These are phyloP conservation scores for Curvularia spicifera DNA, from an alignment of 2,329 filamentous ascomycete genomes.

Conservation along the genomic window DNA sequence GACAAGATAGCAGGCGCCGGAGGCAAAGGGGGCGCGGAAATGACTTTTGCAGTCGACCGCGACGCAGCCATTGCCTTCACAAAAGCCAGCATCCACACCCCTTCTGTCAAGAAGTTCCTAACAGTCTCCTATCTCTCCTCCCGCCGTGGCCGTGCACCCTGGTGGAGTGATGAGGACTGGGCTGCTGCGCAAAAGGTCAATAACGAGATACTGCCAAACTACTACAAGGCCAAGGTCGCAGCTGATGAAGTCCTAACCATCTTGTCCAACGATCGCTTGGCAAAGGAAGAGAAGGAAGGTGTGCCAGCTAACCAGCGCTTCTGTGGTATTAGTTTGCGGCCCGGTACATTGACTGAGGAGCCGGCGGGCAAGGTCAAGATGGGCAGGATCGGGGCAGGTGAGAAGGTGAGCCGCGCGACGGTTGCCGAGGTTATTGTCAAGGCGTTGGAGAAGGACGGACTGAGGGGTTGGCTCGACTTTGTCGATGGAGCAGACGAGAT, in stretches of 20 bases:
- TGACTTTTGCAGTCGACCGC: conserved; percentile 61
- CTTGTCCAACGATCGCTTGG: conserved; percentile 42
- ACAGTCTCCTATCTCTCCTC: conserved; percentile 62
- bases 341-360: conserved; percentile 57
- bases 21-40: conserved; percentile 59
- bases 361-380: conserved; percentile 57
- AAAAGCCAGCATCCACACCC: conserved; percentile 54
- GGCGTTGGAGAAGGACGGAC: conserved; percentile 57
- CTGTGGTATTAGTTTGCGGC: conserved; percentile 59
- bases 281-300: conserved; percentile 37
- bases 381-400: conserved; percentile 54
- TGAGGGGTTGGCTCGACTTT: conserved; percentile 62
- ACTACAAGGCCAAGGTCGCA: conserved; percentile 62
- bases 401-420: conserved; percentile 56
- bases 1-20: conserved; percentile 55
- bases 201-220: conserved; percentile 57
- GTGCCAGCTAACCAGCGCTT: conserved; percentile 47
- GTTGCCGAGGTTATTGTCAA: conserved; percentile 59
- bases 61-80: conserved; percentile 63
- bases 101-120: conserved; percentile 60
- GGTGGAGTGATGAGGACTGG: conserved; percentile 60
- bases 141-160: conserved; percentile 55
- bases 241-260: conserved; percentile 63
- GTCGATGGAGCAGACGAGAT: conserved; percentile 58
- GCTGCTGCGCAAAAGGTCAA: conserved; percentile 55